These are phyloP conservation scores for Starmera caribaea DNA, from an alignment of 805 yeast species.

Conservation along the genomic window DNA sequence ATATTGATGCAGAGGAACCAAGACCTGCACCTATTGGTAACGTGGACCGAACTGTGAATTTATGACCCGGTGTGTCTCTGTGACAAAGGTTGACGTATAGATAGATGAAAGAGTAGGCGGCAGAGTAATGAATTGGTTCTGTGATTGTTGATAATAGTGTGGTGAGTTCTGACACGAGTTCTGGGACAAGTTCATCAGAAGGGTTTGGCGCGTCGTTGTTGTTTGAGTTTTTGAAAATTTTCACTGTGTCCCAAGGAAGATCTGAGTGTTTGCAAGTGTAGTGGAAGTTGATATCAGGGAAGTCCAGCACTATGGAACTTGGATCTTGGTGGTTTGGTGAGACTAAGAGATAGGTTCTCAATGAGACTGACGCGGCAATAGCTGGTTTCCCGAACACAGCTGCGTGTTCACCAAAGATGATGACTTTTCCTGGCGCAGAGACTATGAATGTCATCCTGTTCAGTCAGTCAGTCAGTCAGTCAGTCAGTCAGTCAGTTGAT, in stretches of 20 bases:
- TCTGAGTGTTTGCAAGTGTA: constrained; percentile 53
- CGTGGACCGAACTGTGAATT: constrained; percentile 67
- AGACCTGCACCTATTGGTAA: constrained; percentile 95
- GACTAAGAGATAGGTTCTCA: constrained; percentile 75
- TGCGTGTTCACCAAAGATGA: constrained; percentile 93
- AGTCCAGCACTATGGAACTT: constrained; percentile 50
- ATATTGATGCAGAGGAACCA: constrained; percentile 87
- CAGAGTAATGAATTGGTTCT: constrained; percentile 55
- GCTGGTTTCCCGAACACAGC: constrained; percentile 93
- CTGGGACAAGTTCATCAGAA: constrained; percentile 50
- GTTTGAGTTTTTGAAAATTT: constrained; percentile 6
- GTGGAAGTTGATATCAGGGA: constrained; percentile 71
- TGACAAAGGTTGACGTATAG: constrained; percentile 52
- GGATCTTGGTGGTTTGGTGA: constrained; percentile 30
- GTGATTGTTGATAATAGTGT: constrained; percentile 34
- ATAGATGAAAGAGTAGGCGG: constrained; percentile 80
- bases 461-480: too few species aligned
- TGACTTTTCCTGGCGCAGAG: constrained; percentile 95
- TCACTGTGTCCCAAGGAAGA: constrained; percentile 47
- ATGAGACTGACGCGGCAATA: constrained; percentile 86
- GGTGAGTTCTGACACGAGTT: constrained; percentile 40
- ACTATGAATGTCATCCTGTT: constrained; percentile 48
- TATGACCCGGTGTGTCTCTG: constrained; percentile 35
- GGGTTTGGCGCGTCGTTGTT: constrained; percentile 17
- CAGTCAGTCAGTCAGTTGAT: too few species aligned